phyloP scores from a whole-genome alignment of 352 stramenopile species.

The Elongisporangium undulatum region DNA sequence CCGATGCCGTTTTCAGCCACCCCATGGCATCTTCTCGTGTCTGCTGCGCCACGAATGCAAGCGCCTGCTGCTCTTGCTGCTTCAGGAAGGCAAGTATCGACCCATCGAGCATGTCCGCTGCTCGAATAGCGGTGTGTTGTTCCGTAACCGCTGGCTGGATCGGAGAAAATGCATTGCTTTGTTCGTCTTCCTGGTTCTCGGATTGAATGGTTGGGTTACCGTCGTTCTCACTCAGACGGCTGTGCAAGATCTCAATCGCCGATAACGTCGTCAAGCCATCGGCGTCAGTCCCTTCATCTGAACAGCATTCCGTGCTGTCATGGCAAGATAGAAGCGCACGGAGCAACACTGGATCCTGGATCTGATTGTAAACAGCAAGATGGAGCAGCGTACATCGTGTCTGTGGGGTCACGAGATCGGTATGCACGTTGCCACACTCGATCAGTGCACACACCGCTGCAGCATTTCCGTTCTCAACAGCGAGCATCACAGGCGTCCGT shows the following conservation, averaged over 20 bases:
- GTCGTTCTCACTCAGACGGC: neutral
- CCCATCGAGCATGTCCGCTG: conserved; percentile 14
- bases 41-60: conserved; percentile 67
- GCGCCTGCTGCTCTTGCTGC: conserved; percentile 56
- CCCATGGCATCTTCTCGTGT: conserved; percentile 55
- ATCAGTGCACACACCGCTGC: conserved; percentile 43
- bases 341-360: conserved; percentile 17
- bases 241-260: neutral
- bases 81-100: conserved; percentile 33
- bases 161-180: neutral
- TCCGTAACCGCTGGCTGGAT: neutral
- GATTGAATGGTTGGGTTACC: neutral
- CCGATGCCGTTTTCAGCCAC: conserved; percentile 75
- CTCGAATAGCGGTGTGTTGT: neutral
- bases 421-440: conserved; percentile 30
- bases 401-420: conserved; percentile 33
- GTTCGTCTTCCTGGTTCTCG: neutral
- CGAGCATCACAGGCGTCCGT: conserved; percentile 49
- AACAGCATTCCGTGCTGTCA: neutral
- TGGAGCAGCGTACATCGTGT: conserved; percentile 47
- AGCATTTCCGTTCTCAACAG: conserved; percentile 44
- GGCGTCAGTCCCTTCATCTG: neutral
- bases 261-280: neutral
- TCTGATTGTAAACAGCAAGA: conserved; percentile 28
- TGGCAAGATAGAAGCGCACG: neutral